Evolutionary conservation across 331 rosid species (phyloP).

Genomic region (Saraca asoca): DNA sequence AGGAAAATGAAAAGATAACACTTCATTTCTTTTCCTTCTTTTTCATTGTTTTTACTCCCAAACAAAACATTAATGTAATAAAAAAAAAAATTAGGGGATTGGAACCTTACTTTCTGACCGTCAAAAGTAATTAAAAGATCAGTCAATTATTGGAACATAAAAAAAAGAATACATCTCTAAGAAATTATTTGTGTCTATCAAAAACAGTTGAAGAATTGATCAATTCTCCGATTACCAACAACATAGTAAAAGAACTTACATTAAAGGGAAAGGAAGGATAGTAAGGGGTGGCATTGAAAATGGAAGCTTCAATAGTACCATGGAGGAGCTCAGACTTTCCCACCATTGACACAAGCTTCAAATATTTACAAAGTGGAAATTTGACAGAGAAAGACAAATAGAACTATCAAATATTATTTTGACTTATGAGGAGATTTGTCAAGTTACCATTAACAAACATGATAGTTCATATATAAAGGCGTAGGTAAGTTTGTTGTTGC

Average conservation of each 20-base stretch:
- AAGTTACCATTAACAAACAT: constrained; percentile 17
- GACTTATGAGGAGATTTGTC: constrained; percentile 25
- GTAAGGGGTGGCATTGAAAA: constrained; percentile 79
- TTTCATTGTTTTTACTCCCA: too few species aligned
- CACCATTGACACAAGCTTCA: constrained; percentile 49
- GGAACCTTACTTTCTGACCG: too few species aligned
- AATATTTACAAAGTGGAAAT: constrained; percentile 19
- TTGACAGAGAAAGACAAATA: background rate
- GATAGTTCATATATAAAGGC: constrained; percentile 36
- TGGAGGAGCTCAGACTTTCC: constrained; percentile 60
- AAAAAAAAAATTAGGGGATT: too few species aligned
- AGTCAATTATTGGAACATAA: too few species aligned
- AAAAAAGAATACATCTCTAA: too few species aligned
- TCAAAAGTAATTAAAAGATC: too few species aligned
- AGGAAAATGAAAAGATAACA: too few species aligned
- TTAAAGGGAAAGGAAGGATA: constrained; percentile 67
- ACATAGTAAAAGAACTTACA: constrained; percentile 43
- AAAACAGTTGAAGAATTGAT: too few species aligned
- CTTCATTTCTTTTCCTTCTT: too few species aligned
- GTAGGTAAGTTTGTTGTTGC: constrained; percentile 24
- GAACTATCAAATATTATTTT: constrained; percentile 14
- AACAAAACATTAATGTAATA: too few species aligned
- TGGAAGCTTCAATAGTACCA: constrained; percentile 91
- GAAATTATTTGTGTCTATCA: too few species aligned
- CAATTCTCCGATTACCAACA: too few species aligned